Evolutionary conservation across 805 yeast genomes (phyloP), one percentile per base, ranked within the genome.

Genomic region (Candida adriatica): DNA sequence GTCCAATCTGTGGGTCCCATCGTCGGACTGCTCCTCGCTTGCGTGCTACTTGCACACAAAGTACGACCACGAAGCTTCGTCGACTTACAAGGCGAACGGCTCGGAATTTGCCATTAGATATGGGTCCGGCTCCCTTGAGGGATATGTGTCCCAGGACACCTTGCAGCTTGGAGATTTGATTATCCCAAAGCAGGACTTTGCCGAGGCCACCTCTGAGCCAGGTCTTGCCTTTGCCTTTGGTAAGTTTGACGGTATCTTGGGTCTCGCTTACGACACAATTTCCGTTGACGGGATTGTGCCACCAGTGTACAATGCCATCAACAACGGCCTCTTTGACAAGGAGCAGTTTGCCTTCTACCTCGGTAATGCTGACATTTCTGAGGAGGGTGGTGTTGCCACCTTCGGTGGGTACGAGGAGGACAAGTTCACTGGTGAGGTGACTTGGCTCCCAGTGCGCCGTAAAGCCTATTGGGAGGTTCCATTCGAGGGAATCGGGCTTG

Each of bases 401-500:
- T 85, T 92, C 55, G 98, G 98, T 58, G 98, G 98, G 48, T 68
- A 79, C 46, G 96, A 90, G 55, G 70, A 77, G 48, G 57, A 78
- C 41, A 73, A 77, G 56, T 86, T 66, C 61, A 62, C 66, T 30
- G 98, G 98, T 45, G 75, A 90, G 47, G 72, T 92, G 52, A 83
- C 90, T 32, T 87, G 94, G 87, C 73, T 92, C 62, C 98, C 98
- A 38, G 94, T 92, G 41, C 86, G 98, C 70, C 85, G 98, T 73
- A 87, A 88, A 78, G 98, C 97, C 20, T 92, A 92, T 75, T 92
- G 98, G 98, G 98, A 92, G 70, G 98, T 92, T 39, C 75, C 80
- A 48, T 81, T 92, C 48, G 86, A 86, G 49, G 88, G 95, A 48
- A 69, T 92, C 57, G 84, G 88, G 26, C 71, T 92, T 42, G 98